A percentile compares a stretch with the other conserved stretches of the same genome.
phyloP scores from a whole-genome alignment of 2,329 filamentous ascomycete genomes.

The Cladophialophora carrionii region DNA sequence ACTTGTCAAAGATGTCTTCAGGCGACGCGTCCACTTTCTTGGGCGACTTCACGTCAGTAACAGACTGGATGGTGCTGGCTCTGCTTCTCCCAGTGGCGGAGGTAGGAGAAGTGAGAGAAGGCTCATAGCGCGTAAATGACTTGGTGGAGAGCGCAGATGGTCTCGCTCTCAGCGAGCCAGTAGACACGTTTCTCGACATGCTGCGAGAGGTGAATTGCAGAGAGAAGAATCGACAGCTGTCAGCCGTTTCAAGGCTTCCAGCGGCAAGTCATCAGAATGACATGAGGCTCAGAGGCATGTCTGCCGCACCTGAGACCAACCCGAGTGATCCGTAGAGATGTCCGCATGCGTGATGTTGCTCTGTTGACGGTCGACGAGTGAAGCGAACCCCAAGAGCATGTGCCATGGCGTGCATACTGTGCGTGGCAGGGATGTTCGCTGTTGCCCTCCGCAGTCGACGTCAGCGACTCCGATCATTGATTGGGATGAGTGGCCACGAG shows the following conservation, averaged over 20 bases:
- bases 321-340: constrained; percentile 26
- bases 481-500: constrained; percentile 6
- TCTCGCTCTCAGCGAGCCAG: constrained; percentile 40
- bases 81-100: constrained; percentile 36
- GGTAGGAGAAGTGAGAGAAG: constrained; percentile 33
- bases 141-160: constrained; percentile 44
- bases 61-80: constrained; percentile 36
- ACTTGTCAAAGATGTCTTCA: constrained; percentile 53
- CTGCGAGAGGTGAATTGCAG: constrained; percentile 52
- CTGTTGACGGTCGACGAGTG: constrained; percentile 20
- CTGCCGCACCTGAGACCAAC: constrained; percentile 14
- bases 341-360: constrained; percentile 17
- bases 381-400: constrained; percentile 19
- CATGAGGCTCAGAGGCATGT: constrained; percentile 1
- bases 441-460: constrained; percentile 21
- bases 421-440: constrained; percentile 3
- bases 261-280: background rate
- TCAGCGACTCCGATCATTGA: constrained; percentile 7
- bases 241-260: constrained; percentile 10
- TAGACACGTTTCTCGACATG: constrained; percentile 31
- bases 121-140: constrained; percentile 47
- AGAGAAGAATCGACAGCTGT: constrained; percentile 5
- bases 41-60: constrained; percentile 33
- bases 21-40: constrained; percentile 35
- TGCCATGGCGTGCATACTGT: constrained; percentile 4